Evolutionary conservation across 371 early-diverging fungal species (phyloP).

Genomic region (Mucor mucedo): DNA sequence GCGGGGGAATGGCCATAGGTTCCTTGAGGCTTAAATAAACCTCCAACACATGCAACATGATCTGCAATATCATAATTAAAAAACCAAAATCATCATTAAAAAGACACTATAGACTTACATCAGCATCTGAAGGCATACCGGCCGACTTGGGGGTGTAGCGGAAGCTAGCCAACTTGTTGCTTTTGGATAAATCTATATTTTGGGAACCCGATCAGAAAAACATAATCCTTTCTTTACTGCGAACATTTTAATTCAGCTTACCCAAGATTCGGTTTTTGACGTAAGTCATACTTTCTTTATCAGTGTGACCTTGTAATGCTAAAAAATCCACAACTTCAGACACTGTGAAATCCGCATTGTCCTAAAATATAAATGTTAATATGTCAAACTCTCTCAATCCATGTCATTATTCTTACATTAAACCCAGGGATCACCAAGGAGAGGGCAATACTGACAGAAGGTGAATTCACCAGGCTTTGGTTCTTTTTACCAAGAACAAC

Average conservation of each 20-base stretch:
- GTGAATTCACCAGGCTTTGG: no score
- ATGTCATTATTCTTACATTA: no score
- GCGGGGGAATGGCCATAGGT: constrained; percentile 29
- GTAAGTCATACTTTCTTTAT: constrained; percentile 18
- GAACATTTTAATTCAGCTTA: constrained; percentile 15
- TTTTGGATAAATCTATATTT: constrained; percentile 16
- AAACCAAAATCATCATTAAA: background rate
- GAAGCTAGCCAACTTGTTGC: constrained; percentile 44
- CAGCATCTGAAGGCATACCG: constrained; percentile 48
- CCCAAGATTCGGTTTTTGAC: constrained; percentile 38
- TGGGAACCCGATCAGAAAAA: background rate
- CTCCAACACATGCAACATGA: constrained; percentile 17
- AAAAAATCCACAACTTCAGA: constrained; percentile 15
- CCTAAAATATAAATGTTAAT: background rate
- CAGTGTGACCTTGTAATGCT: constrained; percentile 24
- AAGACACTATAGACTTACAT: background rate
- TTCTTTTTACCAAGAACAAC: no score
- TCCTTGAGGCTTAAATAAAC: constrained; percentile 16
- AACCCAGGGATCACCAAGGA: no score
- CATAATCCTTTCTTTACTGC: background rate
- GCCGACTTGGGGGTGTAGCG: constrained; percentile 37
- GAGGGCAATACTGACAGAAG: no score
- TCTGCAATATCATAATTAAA: background rate
- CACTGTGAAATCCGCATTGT: constrained; percentile 15
- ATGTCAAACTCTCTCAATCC: no score